Base-by-base conservation (phyloP, 192 early-diverging fungal species). In the Thamnidium elegans region DNA sequence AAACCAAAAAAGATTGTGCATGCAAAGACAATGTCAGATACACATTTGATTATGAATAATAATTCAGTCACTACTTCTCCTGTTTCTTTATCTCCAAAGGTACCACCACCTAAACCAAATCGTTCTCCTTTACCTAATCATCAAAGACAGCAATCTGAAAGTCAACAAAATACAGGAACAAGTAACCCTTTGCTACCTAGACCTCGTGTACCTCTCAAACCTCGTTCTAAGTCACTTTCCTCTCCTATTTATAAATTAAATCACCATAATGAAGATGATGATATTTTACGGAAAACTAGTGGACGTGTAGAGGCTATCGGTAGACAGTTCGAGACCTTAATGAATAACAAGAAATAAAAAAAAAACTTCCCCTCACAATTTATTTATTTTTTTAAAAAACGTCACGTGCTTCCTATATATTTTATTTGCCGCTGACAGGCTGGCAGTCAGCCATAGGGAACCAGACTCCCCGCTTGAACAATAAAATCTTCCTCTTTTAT, bases 191-290 rank as follows among this genome's bases (percentile, higher is more conserved):
- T 36, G 21, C n/a, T 34, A 55, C 31, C 56, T 21, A 39, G 20
- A n/a, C 58, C 58, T 8, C 58, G 36, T 14, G 32, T 42, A 26
- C 58, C 58, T 1, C 19, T 59, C 0, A 71, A 71, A 54, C 70
- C 70, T 7, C 17, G 70, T 26, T 71, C 70, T 23, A 65, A 66
- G 46, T 71, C 70, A 15, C 36, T 71, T n/a, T 72, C 71, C 14
- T 50, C 70, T 0, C 32, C 54, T 31, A 21, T 30, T 48, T 23
- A 44, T 32, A 26, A 31, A 50, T 26, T 10, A 39, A 39, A 39
- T 39, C 36, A 26, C 26, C 26, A 9, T 9, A 39, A 6, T 39
- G 7, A 39, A 39, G 36, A 39, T 39, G 36, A 39, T 39, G 5
- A 9, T 39, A 39, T 39, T 39, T 39, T 39, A 34, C 32, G 19